Conservation (phyloP, 75 land plant species). For the Picea sitchensis region DNA sequence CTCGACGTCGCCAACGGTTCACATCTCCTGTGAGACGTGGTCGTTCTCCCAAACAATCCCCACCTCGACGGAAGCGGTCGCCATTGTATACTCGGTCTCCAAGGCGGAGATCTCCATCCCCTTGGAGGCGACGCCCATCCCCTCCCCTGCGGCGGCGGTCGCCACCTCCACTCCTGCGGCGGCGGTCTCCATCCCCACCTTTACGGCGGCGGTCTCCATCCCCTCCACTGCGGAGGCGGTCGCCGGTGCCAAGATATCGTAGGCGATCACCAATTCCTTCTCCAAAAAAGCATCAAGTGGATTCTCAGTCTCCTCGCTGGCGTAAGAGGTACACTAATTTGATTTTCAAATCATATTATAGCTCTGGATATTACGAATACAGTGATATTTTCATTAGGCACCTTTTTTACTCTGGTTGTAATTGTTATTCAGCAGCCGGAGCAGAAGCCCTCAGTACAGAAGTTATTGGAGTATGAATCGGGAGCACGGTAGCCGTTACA, state of each 20-base stretch:
- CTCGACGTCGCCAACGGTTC: constrained; percentile 35
- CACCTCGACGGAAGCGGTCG: constrained; percentile 44
- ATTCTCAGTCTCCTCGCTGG: constrained; percentile 19
- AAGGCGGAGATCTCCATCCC: constrained; percentile 28
- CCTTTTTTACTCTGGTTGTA: neutral
- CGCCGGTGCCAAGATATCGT: constrained; percentile 15
- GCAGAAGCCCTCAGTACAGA: constrained; percentile 13
- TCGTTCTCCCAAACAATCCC: constrained; percentile 30
- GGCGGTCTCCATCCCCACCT: constrained; percentile 18
- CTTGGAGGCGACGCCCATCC: constrained; percentile 25
- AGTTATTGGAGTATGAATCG: constrained; percentile 20
- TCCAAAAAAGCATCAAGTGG: constrained; percentile 17
- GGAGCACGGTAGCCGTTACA: constrained; percentile 9
- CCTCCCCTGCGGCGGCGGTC: constrained; percentile 23
- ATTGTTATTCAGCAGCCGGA: constrained; percentile 1
- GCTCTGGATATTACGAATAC: neutral
- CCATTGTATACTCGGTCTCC: constrained; percentile 42
- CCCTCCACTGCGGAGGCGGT: neutral
- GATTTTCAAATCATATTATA: neutral
- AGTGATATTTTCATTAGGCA: neutral
- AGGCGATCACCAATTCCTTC: constrained; percentile 28
- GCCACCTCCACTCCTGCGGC: constrained; percentile 15
- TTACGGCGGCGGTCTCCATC: neutral
- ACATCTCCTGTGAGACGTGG: constrained; percentile 35
- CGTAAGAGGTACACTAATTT: constrained; percentile 14